These are phyloP conservation scores for Oleoguttula mirabilis DNA, from an alignment of 495 filamentous ascomycete species.

Conservation along the genomic window DNA sequence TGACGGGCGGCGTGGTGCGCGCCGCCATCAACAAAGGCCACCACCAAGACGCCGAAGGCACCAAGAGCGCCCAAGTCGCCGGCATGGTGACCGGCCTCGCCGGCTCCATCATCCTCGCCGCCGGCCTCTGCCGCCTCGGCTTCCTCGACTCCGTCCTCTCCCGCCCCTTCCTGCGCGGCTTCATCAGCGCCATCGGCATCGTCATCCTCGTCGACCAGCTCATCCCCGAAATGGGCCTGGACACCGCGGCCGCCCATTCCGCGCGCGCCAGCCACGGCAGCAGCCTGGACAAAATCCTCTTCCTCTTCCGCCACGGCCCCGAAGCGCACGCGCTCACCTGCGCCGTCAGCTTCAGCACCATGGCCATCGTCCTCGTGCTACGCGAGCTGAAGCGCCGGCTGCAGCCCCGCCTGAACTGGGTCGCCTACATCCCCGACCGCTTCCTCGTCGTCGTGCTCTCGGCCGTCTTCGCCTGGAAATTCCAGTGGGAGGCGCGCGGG, in stretches of 20 bases:
- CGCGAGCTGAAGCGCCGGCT: slow-evolving; percentile 72
- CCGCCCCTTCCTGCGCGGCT: slow-evolving; percentile 81
- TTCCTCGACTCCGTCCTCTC: slow-evolving; percentile 93
- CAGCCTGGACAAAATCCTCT: slow-evolving; percentile 70
- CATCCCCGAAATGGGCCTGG: slow-evolving; percentile 76
- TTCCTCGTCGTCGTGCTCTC: slow-evolving; percentile 83
- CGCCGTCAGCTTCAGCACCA: slow-evolving; percentile 63
- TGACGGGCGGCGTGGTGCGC: slow-evolving; percentile 78
- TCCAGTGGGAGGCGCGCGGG: slow-evolving; percentile 69
- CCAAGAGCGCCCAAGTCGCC: slow-evolving; percentile 65
- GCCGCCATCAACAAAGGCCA: slow-evolving; percentile 55
- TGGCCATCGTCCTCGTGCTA: slow-evolving; percentile 70
- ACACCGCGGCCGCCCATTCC: slow-evolving; percentile 42
- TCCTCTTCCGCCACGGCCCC: slow-evolving; percentile 54
- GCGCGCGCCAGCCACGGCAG: slow-evolving; percentile 61
- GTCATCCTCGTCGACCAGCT: slow-evolving; percentile 94
- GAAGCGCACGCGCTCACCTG: slow-evolving; percentile 62
- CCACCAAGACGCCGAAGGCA: slow-evolving; percentile 57
- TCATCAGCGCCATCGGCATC: slow-evolving; percentile 91
- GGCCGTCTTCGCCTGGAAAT: slow-evolving; percentile 63
- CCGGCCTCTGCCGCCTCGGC: slow-evolving; percentile 73
- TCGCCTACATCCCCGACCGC: slow-evolving; percentile 86
- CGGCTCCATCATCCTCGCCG: slow-evolving; percentile 72
- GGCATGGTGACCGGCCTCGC: slow-evolving; percentile 83
- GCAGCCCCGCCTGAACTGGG: slow-evolving; percentile 64